These are phyloP conservation scores for Plasmodium blacklocki DNA, from an alignment of 169 alveolate genomes.

Conservation along the genomic window DNA sequence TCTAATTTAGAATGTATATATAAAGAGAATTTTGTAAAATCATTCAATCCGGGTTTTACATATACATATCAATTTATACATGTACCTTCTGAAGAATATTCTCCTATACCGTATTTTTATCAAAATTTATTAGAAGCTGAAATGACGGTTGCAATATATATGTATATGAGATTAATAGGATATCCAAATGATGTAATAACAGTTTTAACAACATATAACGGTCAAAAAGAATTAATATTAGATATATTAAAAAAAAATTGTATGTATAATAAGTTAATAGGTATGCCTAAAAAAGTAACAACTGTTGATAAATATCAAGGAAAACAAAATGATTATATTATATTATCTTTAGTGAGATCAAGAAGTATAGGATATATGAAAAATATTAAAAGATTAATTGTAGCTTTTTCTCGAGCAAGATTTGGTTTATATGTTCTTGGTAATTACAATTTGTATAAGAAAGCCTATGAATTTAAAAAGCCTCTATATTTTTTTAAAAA, in stretches of 20 bases:
- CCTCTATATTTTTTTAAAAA: slow-evolving; percentile 56
- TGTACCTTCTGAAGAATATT: slow-evolving; percentile 90
- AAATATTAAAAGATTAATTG: slow-evolving; percentile 94
- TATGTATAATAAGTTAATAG: slow-evolving; percentile 87
- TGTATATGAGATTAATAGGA: slow-evolving; percentile 94
- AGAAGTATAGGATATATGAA: slow-evolving; percentile 91
- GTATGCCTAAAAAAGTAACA: slow-evolving; percentile 84
- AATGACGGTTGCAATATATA: slow-evolving; percentile 92
- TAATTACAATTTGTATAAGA: slow-evolving; percentile 76
- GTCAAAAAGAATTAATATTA: slow-evolving; percentile 92
- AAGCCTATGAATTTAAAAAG: slow-evolving; percentile 75
- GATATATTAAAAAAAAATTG: slow-evolving; percentile 88
- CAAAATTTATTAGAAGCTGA: slow-evolving; percentile 96
- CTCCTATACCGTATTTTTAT: slow-evolving; percentile 92
- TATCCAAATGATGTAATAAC: slow-evolving; percentile 88
- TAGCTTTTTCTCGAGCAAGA: slow-evolving; percentile 95
- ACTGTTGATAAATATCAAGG: slow-evolving; percentile 95
- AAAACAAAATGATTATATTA: slow-evolving; percentile 91
- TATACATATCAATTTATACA: slow-evolving; percentile 89
- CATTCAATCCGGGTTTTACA: slow-evolving; percentile 78
- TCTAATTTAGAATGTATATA: slow-evolving; percentile 38
- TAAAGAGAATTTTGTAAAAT: slow-evolving; percentile 49
- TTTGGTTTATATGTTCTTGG: slow-evolving; percentile 92
- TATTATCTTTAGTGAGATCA: slow-evolving; percentile 93
- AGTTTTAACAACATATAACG: slow-evolving; percentile 93